Evolutionary conservation across 2,329 filamentous ascomycete species (phyloP).

Genomic region (Penicillium sclerotigenum): DNA sequence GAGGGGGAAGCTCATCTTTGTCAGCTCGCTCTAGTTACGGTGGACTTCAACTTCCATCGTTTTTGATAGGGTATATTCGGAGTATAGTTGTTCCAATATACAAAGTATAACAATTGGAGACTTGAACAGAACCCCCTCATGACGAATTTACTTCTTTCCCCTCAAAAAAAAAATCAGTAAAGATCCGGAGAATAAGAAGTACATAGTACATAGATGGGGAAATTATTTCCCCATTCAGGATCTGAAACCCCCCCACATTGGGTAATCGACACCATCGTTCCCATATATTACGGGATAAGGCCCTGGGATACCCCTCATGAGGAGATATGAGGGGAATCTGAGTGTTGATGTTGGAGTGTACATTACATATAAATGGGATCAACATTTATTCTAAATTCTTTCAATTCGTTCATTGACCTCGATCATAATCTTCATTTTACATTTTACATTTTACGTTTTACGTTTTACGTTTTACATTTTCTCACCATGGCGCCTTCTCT

Average conservation of each 20-base stretch:
- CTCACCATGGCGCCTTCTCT: conserved; percentile 43
- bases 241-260: neutral
- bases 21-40: neutral
- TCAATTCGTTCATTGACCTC: too few species aligned
- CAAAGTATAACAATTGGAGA: neutral
- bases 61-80: too few species aligned
- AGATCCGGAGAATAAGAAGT: neutral
- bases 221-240: conserved; percentile 4
- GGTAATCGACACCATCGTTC: neutral
- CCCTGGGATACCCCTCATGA: neutral
- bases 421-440: neutral
- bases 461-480: conserved; percentile 10
- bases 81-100: neutral
- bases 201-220: too few species aligned
- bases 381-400: neutral
- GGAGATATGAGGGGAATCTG: neutral
- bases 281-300: neutral
- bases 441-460: too few species aligned
- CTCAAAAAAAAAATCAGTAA: neutral
- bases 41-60: neutral
- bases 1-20: neutral
- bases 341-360: neutral
- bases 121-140: neutral
- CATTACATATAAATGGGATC: neutral
- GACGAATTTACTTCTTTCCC: neutral